Base-by-base conservation (phyloP, 768 basidiomycete species). In the Russula sp. region DNA sequence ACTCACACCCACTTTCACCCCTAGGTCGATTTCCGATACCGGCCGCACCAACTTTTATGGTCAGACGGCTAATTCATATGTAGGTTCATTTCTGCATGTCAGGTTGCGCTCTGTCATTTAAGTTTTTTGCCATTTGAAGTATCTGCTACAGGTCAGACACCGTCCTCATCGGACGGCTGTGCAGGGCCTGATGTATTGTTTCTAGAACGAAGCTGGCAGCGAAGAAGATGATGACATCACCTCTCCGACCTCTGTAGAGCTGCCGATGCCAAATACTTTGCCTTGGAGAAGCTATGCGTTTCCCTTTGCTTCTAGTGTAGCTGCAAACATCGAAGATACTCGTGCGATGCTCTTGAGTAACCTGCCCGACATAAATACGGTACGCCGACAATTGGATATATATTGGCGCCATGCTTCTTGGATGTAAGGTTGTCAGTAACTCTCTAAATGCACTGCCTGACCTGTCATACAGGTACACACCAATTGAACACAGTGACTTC, bases 341-440 rank as follows among this genome's bases (percentile, higher is more conserved):
- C 78, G 81, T 29, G 71, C 66, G 42, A 74, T 75, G 25, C 75
- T 86, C 13, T 67, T 81, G 52, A 73, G 71, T 45, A 74, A 75
- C 50, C 73, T 87, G 14, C 86, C 86, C 13, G 71, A 72, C 49
- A 25, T 62, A 20, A 60, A 66, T 22, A 70, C 67, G 59, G 71
- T 75, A 5, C 72, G 71, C 50, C 61, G 68, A 41, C 73, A 83
- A 42, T 75, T 76, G 56, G 75, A 79, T 46, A 75, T 80, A 39
- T 88, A 88, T 71, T 88, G 78, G 71, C 79, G 79, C 66, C 82
- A 87, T 70, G 85, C 83, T 54, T 84, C 83, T 51, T 88, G 85
- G 85, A 84, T 87, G 86, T 85, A 70, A 65, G 85, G 67, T 55
- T 78, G 34, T 45, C 29, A 18, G 18, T 42, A 38, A 42, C 39